A percentile compares a stretch with the other conserved stretches of the same genome.
phyloP scores from a whole-genome alignment of 495 filamentous ascomycete genomes.

The Melanomma pulvis-pyrius region DNA sequence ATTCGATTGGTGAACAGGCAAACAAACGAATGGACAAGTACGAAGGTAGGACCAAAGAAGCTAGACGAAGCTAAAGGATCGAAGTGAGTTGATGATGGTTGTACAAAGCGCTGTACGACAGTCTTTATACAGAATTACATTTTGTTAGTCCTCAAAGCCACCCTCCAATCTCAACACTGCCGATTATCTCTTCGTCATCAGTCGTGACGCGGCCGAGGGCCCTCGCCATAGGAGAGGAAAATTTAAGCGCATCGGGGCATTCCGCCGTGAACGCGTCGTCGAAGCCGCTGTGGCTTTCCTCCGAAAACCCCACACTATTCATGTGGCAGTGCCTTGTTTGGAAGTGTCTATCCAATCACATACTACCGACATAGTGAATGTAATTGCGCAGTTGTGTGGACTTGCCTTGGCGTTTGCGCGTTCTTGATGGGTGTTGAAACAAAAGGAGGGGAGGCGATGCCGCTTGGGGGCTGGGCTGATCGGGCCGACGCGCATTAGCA shows the following conservation, averaged over 20 bases:
- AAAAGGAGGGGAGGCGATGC: background rate
- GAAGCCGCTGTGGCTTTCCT: background rate
- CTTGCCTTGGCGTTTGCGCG: background rate
- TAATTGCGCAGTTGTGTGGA: background rate
- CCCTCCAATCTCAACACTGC: background rate
- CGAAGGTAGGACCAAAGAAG: background rate
- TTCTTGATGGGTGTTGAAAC: conserved; percentile 1
- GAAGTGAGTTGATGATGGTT: background rate
- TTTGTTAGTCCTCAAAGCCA: background rate
- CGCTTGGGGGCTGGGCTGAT: background rate
- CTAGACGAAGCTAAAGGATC: background rate
- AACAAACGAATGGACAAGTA: background rate
- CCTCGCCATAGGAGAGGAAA: background rate
- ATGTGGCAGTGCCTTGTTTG: background rate
- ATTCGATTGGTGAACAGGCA: background rate
- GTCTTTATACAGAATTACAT: background rate
- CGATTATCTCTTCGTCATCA: conserved; percentile 1
- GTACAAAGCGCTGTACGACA: background rate
- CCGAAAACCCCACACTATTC: background rate
- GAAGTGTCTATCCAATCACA: background rate
- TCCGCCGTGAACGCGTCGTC: background rate
- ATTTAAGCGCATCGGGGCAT: background rate
- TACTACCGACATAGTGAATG: background rate
- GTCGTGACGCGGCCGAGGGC: background rate
- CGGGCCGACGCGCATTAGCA: background rate